phyloP scores from a whole-genome alignment of 1,284 basidiomycete species.

The Moesziomyces sp. region DNA sequence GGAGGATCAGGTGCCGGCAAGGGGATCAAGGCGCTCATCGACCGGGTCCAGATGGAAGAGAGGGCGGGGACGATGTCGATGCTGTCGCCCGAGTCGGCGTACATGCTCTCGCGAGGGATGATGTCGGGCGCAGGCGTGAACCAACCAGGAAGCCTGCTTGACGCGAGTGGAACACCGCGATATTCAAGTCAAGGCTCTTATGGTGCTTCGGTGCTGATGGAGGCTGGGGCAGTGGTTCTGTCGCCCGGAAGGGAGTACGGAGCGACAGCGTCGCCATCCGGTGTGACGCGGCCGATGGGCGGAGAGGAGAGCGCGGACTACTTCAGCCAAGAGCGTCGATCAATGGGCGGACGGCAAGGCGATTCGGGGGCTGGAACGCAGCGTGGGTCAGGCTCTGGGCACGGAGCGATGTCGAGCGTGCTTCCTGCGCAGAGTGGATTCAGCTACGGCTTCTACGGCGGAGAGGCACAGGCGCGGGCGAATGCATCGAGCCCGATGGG shows the following conservation, averaged over 20 bases:
- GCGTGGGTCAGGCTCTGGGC: constrained; percentile 7
- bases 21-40: constrained; percentile 23
- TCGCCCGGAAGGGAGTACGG: constrained; percentile 20
- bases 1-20: background rate
- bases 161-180: constrained; percentile 2
- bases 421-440: constrained; percentile 1
- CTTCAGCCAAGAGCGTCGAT: constrained; percentile 9
- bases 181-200: background rate
- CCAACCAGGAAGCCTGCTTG: background rate
- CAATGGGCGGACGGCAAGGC: constrained; percentile 2
- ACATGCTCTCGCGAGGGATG: background rate
- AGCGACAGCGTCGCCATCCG: constrained; percentile 15
- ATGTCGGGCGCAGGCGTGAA: background rate
- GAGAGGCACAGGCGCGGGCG: background rate
- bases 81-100: background rate
- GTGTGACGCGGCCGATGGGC: constrained; percentile 7
- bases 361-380: constrained; percentile 4
- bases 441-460: background rate
- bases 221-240: constrained; percentile 2
- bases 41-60: constrained; percentile 22
- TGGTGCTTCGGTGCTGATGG: constrained; percentile 1
- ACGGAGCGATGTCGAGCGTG: background rate
- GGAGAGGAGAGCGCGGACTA: constrained; percentile 22
- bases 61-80: constrained; percentile 11
- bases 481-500: background rate